Evolutionary conservation across 805 yeast species (phyloP).

Genomic region (Yarrowia hollandica): DNA sequence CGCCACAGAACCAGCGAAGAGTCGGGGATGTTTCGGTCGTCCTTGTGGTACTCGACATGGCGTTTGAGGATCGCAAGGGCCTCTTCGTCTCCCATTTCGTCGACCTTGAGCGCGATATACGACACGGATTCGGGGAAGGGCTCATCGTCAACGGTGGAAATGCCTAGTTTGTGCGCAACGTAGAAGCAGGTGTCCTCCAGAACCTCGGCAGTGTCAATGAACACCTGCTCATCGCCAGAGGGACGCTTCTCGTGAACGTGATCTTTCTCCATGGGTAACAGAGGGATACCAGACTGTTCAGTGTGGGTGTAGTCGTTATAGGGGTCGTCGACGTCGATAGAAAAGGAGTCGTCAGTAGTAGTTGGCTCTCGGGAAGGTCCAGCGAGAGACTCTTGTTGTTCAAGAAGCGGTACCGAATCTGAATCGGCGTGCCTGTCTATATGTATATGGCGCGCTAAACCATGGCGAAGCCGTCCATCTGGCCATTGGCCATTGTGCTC

Average conservation of each 20-base stretch:
- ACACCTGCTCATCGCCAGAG: not conserved
- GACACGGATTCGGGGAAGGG: slow-evolving; percentile 15
- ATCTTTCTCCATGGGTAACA: slow-evolving; percentile 1
- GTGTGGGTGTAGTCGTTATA: not conserved
- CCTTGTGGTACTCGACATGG: slow-evolving; percentile 47
- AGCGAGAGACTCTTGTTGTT: slow-evolving; percentile 1
- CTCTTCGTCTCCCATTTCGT: slow-evolving; percentile 43
- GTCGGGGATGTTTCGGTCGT: slow-evolving; percentile 46
- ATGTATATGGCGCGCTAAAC: not conserved
- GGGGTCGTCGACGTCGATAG: not conserved
- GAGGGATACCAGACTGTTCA: not conserved
- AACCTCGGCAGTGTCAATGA: slow-evolving; percentile 21
- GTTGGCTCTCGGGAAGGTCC: slow-evolving; percentile 10
- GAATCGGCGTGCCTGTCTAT: not conserved
- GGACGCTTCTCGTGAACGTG: slow-evolving; percentile 1
- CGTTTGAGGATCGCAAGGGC: slow-evolving; percentile 46
- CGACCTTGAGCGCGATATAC: slow-evolving; percentile 39
- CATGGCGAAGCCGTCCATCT: not conserved
- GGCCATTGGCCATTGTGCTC: slow-evolving; percentile 1
- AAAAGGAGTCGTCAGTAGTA: not conserved
- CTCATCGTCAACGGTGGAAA: slow-evolving; percentile 4
- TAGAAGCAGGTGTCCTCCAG: slow-evolving; percentile 22
- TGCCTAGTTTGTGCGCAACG: slow-evolving; percentile 17
- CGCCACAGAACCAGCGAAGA: slow-evolving; percentile 9
- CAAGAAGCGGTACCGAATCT: slow-evolving; percentile 4